phyloP scores from a whole-genome alignment of 2,329 filamentous ascomycete genomes.

The Chrysoporthe austroafricana region DNA sequence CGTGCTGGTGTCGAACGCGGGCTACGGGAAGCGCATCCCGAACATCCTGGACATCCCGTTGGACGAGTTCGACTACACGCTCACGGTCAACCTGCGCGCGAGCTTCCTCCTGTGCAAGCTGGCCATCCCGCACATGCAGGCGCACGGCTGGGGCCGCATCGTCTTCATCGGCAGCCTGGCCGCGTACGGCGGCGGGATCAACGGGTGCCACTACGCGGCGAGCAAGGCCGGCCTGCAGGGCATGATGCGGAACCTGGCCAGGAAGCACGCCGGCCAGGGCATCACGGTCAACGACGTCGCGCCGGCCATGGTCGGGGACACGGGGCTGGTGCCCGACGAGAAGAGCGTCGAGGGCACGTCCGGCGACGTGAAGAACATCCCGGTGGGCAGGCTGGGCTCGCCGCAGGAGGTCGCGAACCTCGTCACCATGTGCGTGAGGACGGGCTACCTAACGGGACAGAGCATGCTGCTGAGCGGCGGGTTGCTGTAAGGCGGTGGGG shows the following conservation, averaged over 20 bases:
- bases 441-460: conserved; percentile 64
- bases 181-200: conserved; percentile 65
- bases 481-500: conserved; percentile 43
- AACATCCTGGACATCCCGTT: conserved; percentile 61
- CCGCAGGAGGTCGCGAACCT: conserved; percentile 64
- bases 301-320: conserved; percentile 69
- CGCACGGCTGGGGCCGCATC: conserved; percentile 64
- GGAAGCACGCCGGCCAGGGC: conserved; percentile 60
- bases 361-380: conserved; percentile 63
- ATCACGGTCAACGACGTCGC: conserved; percentile 72
- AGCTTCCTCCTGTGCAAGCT: conserved; percentile 66
- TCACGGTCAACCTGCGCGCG: conserved; percentile 65
- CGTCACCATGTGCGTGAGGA: conserved; percentile 62
- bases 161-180: conserved; percentile 68
- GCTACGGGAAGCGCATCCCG: conserved; percentile 64
- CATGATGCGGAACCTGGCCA: conserved; percentile 68
- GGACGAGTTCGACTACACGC: conserved; percentile 66
- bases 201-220: conserved; percentile 64
- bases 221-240: conserved; percentile 65
- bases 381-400: conserved; percentile 59
- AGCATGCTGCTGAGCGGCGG: conserved; percentile 57
- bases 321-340: conserved; percentile 64
- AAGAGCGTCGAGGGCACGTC: conserved; percentile 54
- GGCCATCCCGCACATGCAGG: conserved; percentile 63
- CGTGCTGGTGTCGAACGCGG: conserved; percentile 69